Percentiles rank a stretch among this genome's conserved stretches.
Evolutionary conservation across 345 rosid species (phyloP).

Genomic region (Adansonia digitata): DNA sequence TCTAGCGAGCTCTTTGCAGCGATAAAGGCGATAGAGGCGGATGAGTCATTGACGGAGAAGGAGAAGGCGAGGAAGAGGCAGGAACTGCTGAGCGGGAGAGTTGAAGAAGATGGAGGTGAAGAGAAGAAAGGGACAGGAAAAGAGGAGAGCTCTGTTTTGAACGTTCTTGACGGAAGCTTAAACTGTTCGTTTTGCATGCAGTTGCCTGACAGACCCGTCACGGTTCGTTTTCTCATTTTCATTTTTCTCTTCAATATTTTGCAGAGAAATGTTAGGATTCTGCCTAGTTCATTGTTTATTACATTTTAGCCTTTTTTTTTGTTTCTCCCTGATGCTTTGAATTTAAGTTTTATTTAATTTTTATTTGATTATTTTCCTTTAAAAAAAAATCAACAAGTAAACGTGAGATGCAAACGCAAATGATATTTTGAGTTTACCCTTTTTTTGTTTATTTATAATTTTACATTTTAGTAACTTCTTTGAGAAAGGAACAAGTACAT

Average conservation of each 20-base stretch:
- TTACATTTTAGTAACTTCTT: no score
- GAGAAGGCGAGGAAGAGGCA: slow-evolving; percentile 48
- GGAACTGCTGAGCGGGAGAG: slow-evolving; percentile 35
- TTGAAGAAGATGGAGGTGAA: slow-evolving; percentile 11
- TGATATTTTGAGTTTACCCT: neutral
- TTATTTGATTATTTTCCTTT: neutral
- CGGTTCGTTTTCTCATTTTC: slow-evolving; percentile 18
- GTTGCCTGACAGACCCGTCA: slow-evolving; percentile 38
- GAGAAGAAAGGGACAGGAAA: slow-evolving; percentile 10
- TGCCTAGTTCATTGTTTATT: no score
- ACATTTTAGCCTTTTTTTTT: no score
- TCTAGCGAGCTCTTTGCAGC: slow-evolving; percentile 22
- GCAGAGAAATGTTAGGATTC: neutral
- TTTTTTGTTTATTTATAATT: no score
- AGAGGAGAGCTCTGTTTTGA: slow-evolving; percentile 13
- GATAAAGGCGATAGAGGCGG: slow-evolving; percentile 42
- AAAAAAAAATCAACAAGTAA: no score
- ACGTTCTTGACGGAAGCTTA: slow-evolving; percentile 24
- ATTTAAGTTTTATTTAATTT: no score
- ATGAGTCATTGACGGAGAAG: slow-evolving; percentile 30
- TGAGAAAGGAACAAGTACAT: neutral
- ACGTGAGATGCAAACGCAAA: neutral
- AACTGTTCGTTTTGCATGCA: slow-evolving; percentile 39
- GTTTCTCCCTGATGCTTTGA: no score
- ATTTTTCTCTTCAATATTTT: neutral